phyloP scores from a whole-genome alignment of 148 eudicot species.

The Chenopodium suecicum region DNA sequence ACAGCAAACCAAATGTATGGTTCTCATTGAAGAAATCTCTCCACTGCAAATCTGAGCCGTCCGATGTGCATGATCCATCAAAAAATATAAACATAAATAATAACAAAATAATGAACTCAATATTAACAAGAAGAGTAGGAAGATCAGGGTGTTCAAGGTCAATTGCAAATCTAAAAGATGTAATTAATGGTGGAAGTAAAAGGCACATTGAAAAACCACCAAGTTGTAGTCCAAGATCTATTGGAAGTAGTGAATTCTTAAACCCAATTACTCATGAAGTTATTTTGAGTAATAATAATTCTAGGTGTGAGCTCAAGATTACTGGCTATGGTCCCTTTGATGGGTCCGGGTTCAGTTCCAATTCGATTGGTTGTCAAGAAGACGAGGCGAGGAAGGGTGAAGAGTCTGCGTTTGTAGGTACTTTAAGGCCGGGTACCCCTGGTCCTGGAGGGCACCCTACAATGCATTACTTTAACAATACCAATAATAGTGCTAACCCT shows the following conservation, averaged over 20 bases:
- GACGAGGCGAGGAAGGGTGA: slow-evolving; percentile 4
- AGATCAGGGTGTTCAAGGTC: slow-evolving; percentile 98
- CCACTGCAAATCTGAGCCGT: slow-evolving; percentile 86
- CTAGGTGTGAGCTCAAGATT: slow-evolving; percentile 85
- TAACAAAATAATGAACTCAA: slow-evolving; percentile 46
- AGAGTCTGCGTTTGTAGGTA: slow-evolving; percentile 63
- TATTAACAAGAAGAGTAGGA: slow-evolving; percentile 54
- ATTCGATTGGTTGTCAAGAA: slow-evolving; percentile 10
- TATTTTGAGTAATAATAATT: slow-evolving; percentile 50
- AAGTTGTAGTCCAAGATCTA: slow-evolving; percentile 88
- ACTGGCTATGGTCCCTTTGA: slow-evolving; percentile 51
- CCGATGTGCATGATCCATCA: slow-evolving; percentile 79
- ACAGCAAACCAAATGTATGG: slow-evolving; percentile 77
- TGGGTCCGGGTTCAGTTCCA: slow-evolving; percentile 16
- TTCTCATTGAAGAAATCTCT: slow-evolving; percentile 77
- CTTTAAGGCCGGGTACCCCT: slow-evolving; percentile 89
- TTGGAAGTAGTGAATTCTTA: slow-evolving; percentile 86
- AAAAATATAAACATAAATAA: slow-evolving; percentile 3
- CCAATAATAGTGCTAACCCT: slow-evolving; percentile 16
- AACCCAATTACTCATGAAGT: slow-evolving; percentile 98
- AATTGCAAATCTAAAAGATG: slow-evolving; percentile 89
- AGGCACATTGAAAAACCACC: slow-evolving; percentile 77
- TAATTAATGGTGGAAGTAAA: slow-evolving; percentile 93
- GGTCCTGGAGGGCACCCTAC: slow-evolving; percentile 84
- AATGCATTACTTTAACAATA: slow-evolving; percentile 56